Conservation (phyloP, 2,329 filamentous ascomycete species). For the Plectosphaerella plurivora region DNA sequence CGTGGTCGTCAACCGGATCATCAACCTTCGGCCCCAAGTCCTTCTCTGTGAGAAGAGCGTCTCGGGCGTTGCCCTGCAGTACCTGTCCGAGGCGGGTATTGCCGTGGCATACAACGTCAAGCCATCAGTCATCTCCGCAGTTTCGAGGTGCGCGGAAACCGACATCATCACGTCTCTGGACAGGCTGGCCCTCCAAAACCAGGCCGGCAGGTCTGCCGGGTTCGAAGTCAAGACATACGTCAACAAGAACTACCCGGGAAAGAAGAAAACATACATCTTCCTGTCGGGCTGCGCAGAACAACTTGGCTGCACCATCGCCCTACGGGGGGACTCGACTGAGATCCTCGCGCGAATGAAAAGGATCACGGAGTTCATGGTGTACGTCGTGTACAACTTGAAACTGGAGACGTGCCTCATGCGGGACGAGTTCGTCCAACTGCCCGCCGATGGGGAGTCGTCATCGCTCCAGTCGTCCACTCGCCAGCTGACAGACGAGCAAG, state of each 20-base stretch:
- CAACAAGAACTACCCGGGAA: constrained; percentile 65
- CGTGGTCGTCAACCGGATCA: constrained; percentile 88
- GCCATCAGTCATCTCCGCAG: constrained; percentile 88
- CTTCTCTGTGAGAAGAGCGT: constrained; percentile 91
- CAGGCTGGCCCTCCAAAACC: constrained; percentile 75
- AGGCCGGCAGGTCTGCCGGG: constrained; percentile 74
- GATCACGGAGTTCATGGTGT: constrained; percentile 98
- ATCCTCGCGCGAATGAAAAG: constrained; percentile 77
- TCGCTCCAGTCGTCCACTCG: constrained; percentile 24
- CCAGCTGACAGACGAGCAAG: background rate
- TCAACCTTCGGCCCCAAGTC: constrained; percentile 77
- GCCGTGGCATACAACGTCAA: constrained; percentile 97
- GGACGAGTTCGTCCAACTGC: constrained; percentile 86
- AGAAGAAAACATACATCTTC: constrained; percentile 94
- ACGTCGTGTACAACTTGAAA: constrained; percentile 96
- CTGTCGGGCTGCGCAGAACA: constrained; percentile 85
- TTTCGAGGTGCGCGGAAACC: constrained; percentile 86
- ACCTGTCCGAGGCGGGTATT: constrained; percentile 83
- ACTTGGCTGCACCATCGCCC: constrained; percentile 88
- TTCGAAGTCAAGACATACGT: constrained; percentile 97
- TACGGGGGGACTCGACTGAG: constrained; percentile 73
- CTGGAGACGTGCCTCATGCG: constrained; percentile 91
- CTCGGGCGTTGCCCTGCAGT: constrained; percentile 83
- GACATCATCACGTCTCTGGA: constrained; percentile 93
- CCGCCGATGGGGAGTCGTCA: constrained; percentile 48